A percentile compares a stretch with the other conserved stretches of the same genome.
These are phyloP conservation scores for Tothia fuscella DNA, from an alignment of 2,329 filamentous ascomycete species.

Conservation along the genomic window DNA sequence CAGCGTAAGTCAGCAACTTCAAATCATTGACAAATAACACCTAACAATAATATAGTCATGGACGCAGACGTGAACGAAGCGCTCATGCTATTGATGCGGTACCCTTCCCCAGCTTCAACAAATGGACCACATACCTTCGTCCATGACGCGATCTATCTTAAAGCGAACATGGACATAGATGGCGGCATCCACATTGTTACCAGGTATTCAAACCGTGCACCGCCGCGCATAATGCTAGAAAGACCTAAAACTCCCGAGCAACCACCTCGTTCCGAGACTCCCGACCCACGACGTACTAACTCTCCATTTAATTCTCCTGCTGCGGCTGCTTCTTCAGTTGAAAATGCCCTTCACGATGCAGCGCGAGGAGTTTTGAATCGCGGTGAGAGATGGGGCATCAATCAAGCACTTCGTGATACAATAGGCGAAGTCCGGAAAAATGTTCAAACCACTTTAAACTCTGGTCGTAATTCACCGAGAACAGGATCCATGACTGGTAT, in stretches of 20 bases:
- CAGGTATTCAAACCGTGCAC: constrained; percentile 50
- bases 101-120: constrained; percentile 53
- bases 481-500: too few species aligned
- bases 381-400: constrained; percentile 66
- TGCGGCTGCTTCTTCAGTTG: constrained; percentile 34
- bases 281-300: neutral
- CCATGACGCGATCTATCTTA: constrained; percentile 68
- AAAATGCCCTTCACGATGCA: constrained; percentile 62
- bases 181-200: constrained; percentile 55
- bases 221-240: constrained; percentile 13
- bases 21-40: neutral
- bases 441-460: constrained; percentile 28
- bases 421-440: constrained; percentile 70
- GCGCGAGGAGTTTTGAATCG: constrained; percentile 62
- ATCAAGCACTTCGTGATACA: constrained; percentile 68
- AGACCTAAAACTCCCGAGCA: constrained; percentile 1
- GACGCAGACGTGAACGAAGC: constrained; percentile 73
- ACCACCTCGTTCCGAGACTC: constrained; percentile 1
- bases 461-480: neutral
- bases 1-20: constrained; percentile 45
- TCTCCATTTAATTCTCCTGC: constrained; percentile 8
- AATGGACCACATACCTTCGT: constrained; percentile 68
- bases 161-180: constrained; percentile 47
- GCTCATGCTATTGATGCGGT: constrained; percentile 70
- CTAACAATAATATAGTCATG: constrained; percentile 46